A percentile compares a stretch with the other conserved stretches of the same genome.
Evolutionary conservation across 2,329 filamentous ascomycete genomes (phyloP).

Genomic region (Alternaria sp.): DNA sequence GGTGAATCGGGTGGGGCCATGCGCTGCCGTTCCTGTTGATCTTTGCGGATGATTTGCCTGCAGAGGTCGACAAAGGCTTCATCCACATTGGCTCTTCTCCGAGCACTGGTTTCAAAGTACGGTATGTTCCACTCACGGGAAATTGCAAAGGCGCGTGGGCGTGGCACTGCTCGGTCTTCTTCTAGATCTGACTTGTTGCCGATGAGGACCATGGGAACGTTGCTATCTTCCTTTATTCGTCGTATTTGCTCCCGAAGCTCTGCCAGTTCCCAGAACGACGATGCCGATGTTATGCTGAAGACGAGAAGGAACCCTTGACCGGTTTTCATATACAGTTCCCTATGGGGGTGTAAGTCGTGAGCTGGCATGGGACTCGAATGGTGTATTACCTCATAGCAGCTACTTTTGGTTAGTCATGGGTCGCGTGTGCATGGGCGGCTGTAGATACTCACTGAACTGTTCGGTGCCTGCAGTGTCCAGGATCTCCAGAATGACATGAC

Average conservation of each 20-base stretch:
- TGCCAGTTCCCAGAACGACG: conserved; percentile 81
- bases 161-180: conserved; percentile 79
- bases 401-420: conserved; percentile 24
- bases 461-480: conserved; percentile 91
- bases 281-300: conserved; percentile 86
- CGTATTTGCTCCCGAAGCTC: conserved; percentile 88
- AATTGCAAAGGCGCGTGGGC: conserved; percentile 79
- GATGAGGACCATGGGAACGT: conserved; percentile 85
- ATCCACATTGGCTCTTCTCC: conserved; percentile 84
- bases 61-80: conserved; percentile 88
- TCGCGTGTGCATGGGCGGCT: background rate
- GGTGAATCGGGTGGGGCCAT: conserved; percentile 24
- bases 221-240: conserved; percentile 87
- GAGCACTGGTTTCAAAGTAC: conserved; percentile 88
- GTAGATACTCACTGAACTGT: conserved; percentile 76
- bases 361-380: conserved; percentile 17
- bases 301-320: conserved; percentile 91
- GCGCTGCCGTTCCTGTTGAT: conserved; percentile 56
- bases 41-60: conserved; percentile 79
- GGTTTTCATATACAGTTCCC: conserved; percentile 76
- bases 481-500: conserved; percentile 89
- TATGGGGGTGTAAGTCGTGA: conserved; percentile 21
- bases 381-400: conserved; percentile 44
- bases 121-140: conserved; percentile 88
- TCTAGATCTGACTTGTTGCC: conserved; percentile 92